phyloP scores from a whole-genome alignment of 768 basidiomycete species.

The Boletus insuetus region DNA sequence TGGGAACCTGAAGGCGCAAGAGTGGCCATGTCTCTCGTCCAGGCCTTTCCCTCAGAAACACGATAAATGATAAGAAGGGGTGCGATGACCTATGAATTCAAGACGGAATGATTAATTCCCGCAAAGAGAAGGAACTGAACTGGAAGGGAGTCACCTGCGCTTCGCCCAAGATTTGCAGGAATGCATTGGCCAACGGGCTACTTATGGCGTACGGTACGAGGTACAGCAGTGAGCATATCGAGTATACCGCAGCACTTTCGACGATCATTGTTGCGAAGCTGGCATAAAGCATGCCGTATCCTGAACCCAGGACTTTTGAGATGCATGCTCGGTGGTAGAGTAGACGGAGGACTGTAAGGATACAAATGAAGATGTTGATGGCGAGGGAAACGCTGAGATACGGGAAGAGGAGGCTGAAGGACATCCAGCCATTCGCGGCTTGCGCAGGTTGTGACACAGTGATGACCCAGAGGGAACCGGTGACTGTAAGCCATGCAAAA shows the following conservation, averaged over 20 bases:
- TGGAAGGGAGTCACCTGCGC: conserved; percentile 20
- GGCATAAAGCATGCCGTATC: conserved; percentile 27
- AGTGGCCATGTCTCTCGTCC: conserved; percentile 28
- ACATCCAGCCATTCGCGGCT: conserved; percentile 26
- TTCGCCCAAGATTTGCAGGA: conserved; percentile 32
- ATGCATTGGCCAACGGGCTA: conserved; percentile 27
- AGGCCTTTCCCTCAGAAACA: conserved; percentile 45
- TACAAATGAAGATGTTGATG: conserved; percentile 31
- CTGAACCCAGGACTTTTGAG: conserved; percentile 26
- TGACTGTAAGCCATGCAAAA: conserved; percentile 13
- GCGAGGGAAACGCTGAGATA: conserved; percentile 33
- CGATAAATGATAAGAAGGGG: conserved; percentile 48
- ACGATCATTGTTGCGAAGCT: conserved; percentile 34
- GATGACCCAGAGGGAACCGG: conserved; percentile 29
- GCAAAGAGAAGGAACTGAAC: not conserved
- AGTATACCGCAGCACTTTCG: conserved; percentile 34
- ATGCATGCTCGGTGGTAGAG: conserved; percentile 28
- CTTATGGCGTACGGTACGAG: conserved; percentile 26
- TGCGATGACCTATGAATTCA: conserved; percentile 39
- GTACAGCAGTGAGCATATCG: conserved; percentile 33
- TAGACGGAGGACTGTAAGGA: conserved; percentile 31
- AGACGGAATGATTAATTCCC: not conserved
- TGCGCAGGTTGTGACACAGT: conserved; percentile 25
- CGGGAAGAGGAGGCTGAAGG: conserved; percentile 32
- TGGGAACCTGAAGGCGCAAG: not conserved